These are phyloP conservation scores for Sporisorium sorghi DNA, from an alignment of 1,284 basidiomycete species.

Conservation along the genomic window DNA sequence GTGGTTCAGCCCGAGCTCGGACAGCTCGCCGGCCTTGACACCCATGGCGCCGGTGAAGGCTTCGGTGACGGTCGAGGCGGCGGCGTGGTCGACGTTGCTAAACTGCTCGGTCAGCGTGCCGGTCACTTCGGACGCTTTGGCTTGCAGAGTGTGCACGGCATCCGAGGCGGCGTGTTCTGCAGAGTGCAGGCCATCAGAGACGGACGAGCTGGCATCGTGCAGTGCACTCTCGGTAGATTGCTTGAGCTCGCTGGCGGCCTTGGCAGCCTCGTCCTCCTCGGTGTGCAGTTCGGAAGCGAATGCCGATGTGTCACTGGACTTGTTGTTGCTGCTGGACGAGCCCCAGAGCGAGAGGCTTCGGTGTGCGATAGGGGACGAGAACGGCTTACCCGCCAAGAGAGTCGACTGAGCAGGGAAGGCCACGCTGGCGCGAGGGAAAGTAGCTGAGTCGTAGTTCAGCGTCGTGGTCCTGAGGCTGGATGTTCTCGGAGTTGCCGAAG, in stretches of 20 bases:
- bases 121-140: constrained; percentile 20
- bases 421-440: constrained; percentile 18
- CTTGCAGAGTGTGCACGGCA: constrained; percentile 19
- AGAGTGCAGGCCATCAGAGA: constrained; percentile 15
- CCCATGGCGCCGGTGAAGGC: constrained; percentile 31
- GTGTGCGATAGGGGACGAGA: constrained; percentile 20
- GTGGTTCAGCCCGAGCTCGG: constrained; percentile 78
- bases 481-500: constrained; percentile 19
- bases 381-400: constrained; percentile 28
- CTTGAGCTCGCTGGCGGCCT: constrained; percentile 17
- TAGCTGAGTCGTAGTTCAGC: constrained; percentile 21
- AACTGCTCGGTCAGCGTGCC: constrained; percentile 24
- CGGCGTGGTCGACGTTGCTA: constrained; percentile 34
- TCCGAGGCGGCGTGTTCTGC: constrained; percentile 24
- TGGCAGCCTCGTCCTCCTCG: constrained; percentile 15
- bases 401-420: constrained; percentile 23
- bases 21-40: constrained; percentile 82
- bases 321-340: constrained; percentile 8
- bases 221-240: constrained; percentile 7
- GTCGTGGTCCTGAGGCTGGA: constrained; percentile 20
- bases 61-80: constrained; percentile 44
- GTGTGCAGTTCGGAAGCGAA: constrained; percentile 16
- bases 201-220: constrained; percentile 13
- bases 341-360: constrained; percentile 31
- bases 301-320: constrained; percentile 5